These are phyloP conservation scores for Suillus bovinus DNA, from an alignment of 768 basidiomycete genomes.

Conservation along the genomic window DNA sequence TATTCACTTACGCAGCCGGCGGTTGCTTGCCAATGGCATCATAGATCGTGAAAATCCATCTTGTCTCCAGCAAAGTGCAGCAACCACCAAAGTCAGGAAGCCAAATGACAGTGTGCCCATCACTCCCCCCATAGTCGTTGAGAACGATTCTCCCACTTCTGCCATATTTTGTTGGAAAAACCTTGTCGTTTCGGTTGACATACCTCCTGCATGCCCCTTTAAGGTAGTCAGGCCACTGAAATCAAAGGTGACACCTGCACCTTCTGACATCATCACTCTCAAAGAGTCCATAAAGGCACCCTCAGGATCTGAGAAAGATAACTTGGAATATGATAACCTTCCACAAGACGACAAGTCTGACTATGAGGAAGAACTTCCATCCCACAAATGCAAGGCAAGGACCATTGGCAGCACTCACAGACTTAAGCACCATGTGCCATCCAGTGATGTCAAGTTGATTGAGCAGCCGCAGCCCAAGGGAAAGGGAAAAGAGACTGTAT, in stretches of 20 bases:
- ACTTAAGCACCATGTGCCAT: neutral
- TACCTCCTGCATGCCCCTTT: neutral
- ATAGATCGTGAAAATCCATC: neutral
- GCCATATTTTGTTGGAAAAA: neutral
- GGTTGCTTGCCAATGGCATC: neutral
- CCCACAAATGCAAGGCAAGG: neutral
- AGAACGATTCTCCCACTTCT: neutral
- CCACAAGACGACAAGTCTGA: neutral
- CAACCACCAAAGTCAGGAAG: constrained; percentile 16
- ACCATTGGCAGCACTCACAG: neutral
- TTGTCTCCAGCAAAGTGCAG: neutral
- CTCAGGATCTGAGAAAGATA: neutral
- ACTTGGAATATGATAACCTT: neutral
- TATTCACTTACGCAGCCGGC: too few relatives aligned
- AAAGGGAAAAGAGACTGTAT: neutral
- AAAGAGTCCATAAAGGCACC: neutral
- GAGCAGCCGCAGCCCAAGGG: neutral
- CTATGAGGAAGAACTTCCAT: neutral
- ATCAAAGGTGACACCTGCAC: neutral
- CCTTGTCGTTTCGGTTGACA: neutral
- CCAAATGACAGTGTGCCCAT: neutral
- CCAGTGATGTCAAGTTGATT: neutral
- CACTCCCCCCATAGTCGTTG: neutral
- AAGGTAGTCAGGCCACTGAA: neutral
- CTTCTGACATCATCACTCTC: neutral